Base-by-base conservation (phyloP, 371 early-diverging fungal genomes). In the Blakeslea trispora region DNA sequence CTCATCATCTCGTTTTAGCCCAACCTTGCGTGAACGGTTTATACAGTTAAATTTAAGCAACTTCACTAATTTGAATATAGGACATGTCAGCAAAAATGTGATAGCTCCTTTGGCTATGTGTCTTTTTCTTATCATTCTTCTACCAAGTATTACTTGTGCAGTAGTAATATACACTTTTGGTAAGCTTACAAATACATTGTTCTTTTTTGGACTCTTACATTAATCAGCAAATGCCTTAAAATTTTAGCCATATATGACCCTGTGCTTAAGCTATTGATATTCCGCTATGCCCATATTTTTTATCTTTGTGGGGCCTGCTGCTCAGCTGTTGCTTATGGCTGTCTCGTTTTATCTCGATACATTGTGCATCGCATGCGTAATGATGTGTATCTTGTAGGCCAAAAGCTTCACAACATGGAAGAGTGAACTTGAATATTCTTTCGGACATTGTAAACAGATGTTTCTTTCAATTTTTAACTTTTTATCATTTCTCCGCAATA, bases 301-400 rank as follows among this genome's bases (percentile, higher is more conserved):
- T 15, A 63, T 5, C 55, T 67, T 44, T 58, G 63, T 45, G 11
- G 31, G 1, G 49, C 43, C 3, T 55, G 46, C 21, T 6, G 32
- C n/a, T 14, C 45, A 5, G 13, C 15, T 13, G 13, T 50, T 9
- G 6, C 23, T 18, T 14, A 50, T 9, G 17, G 47, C 3, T 4
- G 24, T 11, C 34, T 45, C 5, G 34, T 47, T 7, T 57, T 82
- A 17, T 59, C 60, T 17, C 49, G 45, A 9, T 55, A 55, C 1
- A 85, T 84, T 84, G 66, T 75, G 19, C 67, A 69, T 15, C 59
- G 59, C 32, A 76, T 87, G 10, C 75, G 81, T 8, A 82, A 88
- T 24, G 75, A 77, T 28, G 74, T 73, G 43, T 88, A 88, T 49
- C 56, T 85, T 41, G 69, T 84, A 23, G 88, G 88, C 8, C 69